Evolutionary conservation across 2,329 filamentous ascomycete species (phyloP), one percentile per base, ranked within the genome.

Genomic region (Septoria petroselini): DNA sequence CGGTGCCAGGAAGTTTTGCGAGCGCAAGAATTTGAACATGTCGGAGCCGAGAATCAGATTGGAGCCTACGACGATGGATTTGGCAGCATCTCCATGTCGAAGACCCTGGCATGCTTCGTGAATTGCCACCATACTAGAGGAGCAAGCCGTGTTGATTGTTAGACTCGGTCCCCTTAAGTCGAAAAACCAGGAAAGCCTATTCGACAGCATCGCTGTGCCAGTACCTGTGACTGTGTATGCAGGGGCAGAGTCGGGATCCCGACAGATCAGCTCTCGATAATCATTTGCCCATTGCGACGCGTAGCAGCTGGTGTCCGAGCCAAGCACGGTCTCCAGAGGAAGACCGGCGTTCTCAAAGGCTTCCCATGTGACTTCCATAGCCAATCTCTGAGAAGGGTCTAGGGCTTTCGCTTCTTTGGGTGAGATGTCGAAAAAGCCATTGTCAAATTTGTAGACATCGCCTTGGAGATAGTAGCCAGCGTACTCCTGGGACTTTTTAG

Each of bases 1-100:
- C 1, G 62, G 58, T n/a, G 69, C 73, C 0, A 77, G 58, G 43
- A 77, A 75, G 1, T 59, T 58, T 2, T 59, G 64, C 7, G 55
- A 52, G 18, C 29, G 41, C 9, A 27, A 27, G 47, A 67, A 71
- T 5, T 62, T 64, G 7, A 50, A 33, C 18, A 49, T 55, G 11
- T 35, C 40, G 5, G 65, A 60, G 2, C 62, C 65, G 2, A 71
- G 65, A 60, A 55, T 37, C 15, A 48, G 45, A 48, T 42, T 48
- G 6, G 38, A 19, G 15, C 45, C 45, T 1, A 61, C 56, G 18
- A 68, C 50, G 3, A 62, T 62, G 17, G 48, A 58, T 29, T 59
- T 57, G 18, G 19, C 42, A 40, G 27, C 19, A 12, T 44, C 42
- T 11, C 45, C 45, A 9, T 18, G 19, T 11, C 12, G 31, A 9